Base-by-base conservation (phyloP, 2,329 filamentous ascomycete species). In the Trichophyton benhamiae region DNA sequence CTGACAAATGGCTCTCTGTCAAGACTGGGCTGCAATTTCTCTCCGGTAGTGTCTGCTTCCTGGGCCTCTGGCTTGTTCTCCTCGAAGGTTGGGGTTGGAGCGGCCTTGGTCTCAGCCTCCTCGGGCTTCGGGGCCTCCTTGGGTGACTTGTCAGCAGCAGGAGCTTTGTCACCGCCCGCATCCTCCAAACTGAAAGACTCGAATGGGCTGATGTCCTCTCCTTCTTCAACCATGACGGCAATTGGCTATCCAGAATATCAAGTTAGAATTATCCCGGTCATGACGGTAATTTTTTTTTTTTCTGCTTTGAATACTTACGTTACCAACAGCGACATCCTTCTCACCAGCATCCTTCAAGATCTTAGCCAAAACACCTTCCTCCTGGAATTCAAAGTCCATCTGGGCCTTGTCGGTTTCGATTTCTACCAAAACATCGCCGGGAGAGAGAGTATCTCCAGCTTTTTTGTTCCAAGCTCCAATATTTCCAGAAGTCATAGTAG, bases 361-460 rank as follows among this genome's bases (percentile, higher is more conserved):
- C 83, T 96, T 96, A 71, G 94, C 92, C 68, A 99, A 82, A 64
- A 95, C 83, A 80, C 92, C 94, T 75, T 97, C 94, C 72, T 99
- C 94, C 78, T 99, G 94, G 79, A 95, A 97, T 78, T 99, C 94
- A 75, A 99, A 97, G 81, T 99, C 94, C 94, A 99, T 99, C 81
- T 97, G 94, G 66, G 94, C 94, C 83, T 99, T 99, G 79, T 99
- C 94, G 70, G 94, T 99, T 83, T 99, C 94, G 71, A 97, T 96
- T 82, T 96, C 91, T 68, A 96, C 91, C 68, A 99, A 80, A 55
- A 99, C 94, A 75, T 99, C 94, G 74, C 94, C 94, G 59, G 95
- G 91, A 62, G 84, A 80, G 75, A 99, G 86, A 65, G 80, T 72
- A 76, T 99, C 94, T 73, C 94, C 94, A 67, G 86, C 82, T 81